Percentiles rank a stretch among this genome's conserved stretches.
Evolutionary conservation across 345 rosid species (phyloP).

Genomic region (Geranium brycei): DNA sequence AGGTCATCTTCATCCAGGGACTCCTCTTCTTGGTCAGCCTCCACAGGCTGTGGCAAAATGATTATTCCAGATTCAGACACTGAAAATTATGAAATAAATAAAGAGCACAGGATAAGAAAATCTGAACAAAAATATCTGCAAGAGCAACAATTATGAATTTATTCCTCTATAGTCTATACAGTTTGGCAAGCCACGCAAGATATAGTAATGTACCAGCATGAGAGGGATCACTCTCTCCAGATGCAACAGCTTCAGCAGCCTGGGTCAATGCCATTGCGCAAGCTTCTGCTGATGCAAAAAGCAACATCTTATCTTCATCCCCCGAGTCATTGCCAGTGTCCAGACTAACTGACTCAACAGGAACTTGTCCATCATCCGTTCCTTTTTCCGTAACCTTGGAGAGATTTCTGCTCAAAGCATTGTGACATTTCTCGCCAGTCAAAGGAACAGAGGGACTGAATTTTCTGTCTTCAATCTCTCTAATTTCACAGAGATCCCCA

Average conservation of each 20-base stretch:
- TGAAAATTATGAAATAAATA: constrained; percentile 15
- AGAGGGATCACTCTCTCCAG: constrained; percentile 36
- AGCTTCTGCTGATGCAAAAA: constrained; percentile 62
- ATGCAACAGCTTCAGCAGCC: constrained; percentile 66
- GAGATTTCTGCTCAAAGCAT: constrained; percentile 27
- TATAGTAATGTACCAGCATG: constrained; percentile 42
- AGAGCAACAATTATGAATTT: not conserved
- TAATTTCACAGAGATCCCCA: constrained; percentile 43
- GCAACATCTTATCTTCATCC: constrained; percentile 22
- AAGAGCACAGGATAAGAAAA: constrained; percentile 2
- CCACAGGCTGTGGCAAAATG: constrained; percentile 39
- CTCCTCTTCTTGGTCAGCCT: constrained; percentile 23
- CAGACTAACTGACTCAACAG: constrained; percentile 3
- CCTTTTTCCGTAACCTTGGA: constrained; percentile 31
- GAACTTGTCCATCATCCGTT: constrained; percentile 18
- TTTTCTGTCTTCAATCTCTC: constrained; percentile 16
- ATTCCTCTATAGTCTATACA: not conserved
- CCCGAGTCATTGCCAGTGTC: constrained; percentile 11
- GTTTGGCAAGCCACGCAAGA: not conserved
- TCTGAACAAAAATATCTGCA: not conserved
- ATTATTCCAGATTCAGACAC: constrained; percentile 62
- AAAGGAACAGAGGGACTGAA: constrained; percentile 23
- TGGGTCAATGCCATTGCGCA: constrained; percentile 59
- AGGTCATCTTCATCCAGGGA: constrained; percentile 15
- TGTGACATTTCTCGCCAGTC: constrained; percentile 45